phyloP scores from a whole-genome alignment of 257 asterid genomes.

The Echium plantagineum region DNA sequence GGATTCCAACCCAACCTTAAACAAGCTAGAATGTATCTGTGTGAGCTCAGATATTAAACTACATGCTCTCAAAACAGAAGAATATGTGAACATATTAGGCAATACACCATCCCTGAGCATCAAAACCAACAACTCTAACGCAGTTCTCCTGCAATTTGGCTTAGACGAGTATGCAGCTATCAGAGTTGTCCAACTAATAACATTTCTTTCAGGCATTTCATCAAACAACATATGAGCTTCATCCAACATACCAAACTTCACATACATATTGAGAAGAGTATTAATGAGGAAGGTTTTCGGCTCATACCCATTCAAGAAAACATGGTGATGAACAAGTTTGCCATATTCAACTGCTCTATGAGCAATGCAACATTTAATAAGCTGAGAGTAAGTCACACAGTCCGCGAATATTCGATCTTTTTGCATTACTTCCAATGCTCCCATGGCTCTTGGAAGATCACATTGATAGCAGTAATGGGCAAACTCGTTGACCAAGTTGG shows the following conservation, averaged over 20 bases:
- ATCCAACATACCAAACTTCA: constrained; percentile 46
- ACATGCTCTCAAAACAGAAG: constrained; percentile 89
- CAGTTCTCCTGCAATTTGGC: constrained; percentile 27
- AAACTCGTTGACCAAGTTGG: constrained; percentile 28
- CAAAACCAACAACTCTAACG: constrained; percentile 49
- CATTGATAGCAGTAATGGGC: constrained; percentile 39
- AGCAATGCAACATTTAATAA: constrained; percentile 72
- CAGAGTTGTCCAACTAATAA: constrained; percentile 74
- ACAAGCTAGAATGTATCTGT: constrained; percentile 55
- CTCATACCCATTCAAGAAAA: constrained; percentile 57
- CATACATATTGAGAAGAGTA: constrained; percentile 64
- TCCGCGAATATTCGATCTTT: constrained; percentile 48
- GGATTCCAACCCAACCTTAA: constrained; percentile 74
- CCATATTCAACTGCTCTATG: constrained; percentile 51
- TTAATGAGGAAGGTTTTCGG: constrained; percentile 76
- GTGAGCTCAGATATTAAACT: constrained; percentile 27
- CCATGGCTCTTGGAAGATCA: constrained; percentile 61
- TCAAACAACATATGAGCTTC: constrained; percentile 64
- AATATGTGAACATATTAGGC: constrained; percentile 83
- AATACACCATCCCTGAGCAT: constrained; percentile 70
- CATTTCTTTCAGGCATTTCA: constrained; percentile 52
- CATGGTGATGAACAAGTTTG: constrained; percentile 43
- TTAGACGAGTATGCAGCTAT: constrained; percentile 53
- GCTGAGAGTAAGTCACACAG: constrained; percentile 56
- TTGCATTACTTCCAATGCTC: constrained; percentile 54